Conservation (phyloP, 164 flowering plant genomes). For the Taxillus chinensis region DNA sequence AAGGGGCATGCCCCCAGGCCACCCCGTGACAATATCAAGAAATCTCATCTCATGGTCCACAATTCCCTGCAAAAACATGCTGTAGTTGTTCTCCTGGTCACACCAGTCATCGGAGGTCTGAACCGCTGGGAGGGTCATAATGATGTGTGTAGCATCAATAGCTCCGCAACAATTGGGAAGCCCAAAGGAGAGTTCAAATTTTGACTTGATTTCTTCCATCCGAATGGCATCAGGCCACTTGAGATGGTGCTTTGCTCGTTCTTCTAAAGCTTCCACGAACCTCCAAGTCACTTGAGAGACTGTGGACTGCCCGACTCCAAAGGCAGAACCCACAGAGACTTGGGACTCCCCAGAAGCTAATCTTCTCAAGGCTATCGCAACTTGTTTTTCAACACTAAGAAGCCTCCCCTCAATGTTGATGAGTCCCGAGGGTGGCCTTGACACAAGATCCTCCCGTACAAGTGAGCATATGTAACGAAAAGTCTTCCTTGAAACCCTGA, state of each 20-base stretch:
- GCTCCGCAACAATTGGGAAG: constrained; percentile 89
- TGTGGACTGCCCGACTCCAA: constrained; percentile 97
- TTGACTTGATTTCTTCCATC: constrained; percentile 53
- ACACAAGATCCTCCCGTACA: constrained; percentile 81
- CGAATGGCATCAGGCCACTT: constrained; percentile 61
- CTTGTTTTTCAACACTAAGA: constrained; percentile 95
- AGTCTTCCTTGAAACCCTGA: constrained; percentile 72
- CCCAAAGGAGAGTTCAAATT: constrained; percentile 45
- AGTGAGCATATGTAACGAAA: constrained; percentile 85
- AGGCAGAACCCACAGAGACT: constrained; percentile 81
- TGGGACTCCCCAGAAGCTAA: constrained; percentile 97
- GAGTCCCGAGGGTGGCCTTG: constrained; percentile 97
- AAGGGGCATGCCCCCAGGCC: constrained; percentile 55
- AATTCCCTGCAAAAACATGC: constrained; percentile 87
- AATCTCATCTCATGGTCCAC: constrained; percentile 78
- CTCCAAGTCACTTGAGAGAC: constrained; percentile 98
- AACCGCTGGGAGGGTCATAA: constrained; percentile 93
- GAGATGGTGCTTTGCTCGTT: constrained; percentile 86
- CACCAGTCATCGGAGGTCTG: constrained; percentile 96
- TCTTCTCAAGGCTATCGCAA: constrained; percentile 84
- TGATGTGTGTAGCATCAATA: constrained; percentile 74
- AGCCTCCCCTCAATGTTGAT: constrained; percentile 98
- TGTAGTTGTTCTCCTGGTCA: constrained; percentile 69
- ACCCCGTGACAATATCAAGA: constrained; percentile 84
- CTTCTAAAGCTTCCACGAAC: constrained; percentile 87